These are phyloP conservation scores for Penicillium verrucosum DNA, from an alignment of 2,329 filamentous ascomycete genomes.

Conservation along the genomic window DNA sequence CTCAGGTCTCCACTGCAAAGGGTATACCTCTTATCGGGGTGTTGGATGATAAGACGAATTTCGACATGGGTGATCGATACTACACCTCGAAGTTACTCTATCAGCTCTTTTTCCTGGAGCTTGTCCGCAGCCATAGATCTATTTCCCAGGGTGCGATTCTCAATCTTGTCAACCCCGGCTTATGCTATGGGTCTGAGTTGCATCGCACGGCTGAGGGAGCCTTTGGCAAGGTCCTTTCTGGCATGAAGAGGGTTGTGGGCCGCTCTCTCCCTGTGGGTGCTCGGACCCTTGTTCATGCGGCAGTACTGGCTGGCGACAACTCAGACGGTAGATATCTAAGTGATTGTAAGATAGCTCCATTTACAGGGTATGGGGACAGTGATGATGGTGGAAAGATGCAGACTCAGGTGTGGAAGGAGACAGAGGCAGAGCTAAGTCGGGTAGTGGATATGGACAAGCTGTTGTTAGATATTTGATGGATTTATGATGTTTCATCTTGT, in stretches of 20 bases:
- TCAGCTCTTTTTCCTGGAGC: background rate
- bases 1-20: background rate
- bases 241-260: background rate
- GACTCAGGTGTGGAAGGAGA: background rate
- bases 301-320: background rate
- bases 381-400: background rate
- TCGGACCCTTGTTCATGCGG: background rate
- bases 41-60: background rate
- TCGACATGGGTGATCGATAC: conserved; percentile 1
- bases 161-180: background rate
- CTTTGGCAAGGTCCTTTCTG: background rate
- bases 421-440: too few species aligned
- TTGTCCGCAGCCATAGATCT: too few species aligned
- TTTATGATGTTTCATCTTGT: too few species aligned
- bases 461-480: too few species aligned
- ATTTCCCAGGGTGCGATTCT: background rate
- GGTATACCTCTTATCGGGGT: too few species aligned
- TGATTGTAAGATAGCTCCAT: background rate
- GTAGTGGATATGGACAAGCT: too few species aligned
- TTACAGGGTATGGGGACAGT: background rate
- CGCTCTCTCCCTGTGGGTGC: background rate
- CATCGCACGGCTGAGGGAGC: background rate
- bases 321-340: background rate
- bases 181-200: conserved; percentile 1
- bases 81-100: background rate